These are phyloP conservation scores for Brasilioporus rufonigricans DNA, from an alignment of 768 basidiomycete species.

Conservation along the genomic window DNA sequence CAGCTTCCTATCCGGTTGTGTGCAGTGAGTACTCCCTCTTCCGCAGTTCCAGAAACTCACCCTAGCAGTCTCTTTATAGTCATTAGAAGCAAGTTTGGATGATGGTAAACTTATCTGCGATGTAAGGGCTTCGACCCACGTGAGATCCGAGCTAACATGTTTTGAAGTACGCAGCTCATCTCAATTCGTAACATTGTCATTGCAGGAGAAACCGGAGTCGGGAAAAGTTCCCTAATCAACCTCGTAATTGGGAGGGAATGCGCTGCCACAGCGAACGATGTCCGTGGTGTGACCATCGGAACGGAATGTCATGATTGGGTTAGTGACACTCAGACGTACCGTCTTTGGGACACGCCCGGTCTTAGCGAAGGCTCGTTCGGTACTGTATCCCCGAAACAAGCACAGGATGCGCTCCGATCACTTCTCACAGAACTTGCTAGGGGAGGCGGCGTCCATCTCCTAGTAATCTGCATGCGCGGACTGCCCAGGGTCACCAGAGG, in stretches of 20 bases:
- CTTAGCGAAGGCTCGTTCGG: constrained; percentile 29
- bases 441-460: constrained; percentile 23
- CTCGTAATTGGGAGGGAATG: constrained; percentile 24
- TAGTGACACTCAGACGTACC: constrained; percentile 17
- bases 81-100: neutral
- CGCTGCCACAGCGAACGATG: constrained; percentile 21
- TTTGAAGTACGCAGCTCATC: constrained; percentile 5
- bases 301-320: constrained; percentile 18
- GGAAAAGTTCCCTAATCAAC: constrained; percentile 33
- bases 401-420: constrained; percentile 25
- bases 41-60: neutral
- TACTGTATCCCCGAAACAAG: constrained; percentile 21
- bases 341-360: constrained; percentile 33
- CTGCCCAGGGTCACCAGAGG: constrained; percentile 23
- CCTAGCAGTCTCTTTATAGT: neutral
- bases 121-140: constrained; percentile 1
- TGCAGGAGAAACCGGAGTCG: constrained; percentile 29
- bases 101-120: constrained; percentile 5
- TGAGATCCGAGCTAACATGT: constrained; percentile 5
- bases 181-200: constrained; percentile 29
- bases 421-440: constrained; percentile 22
- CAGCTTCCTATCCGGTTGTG: neutral
- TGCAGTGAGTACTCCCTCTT: constrained; percentile 2
- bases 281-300: constrained; percentile 23
- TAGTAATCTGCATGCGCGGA: constrained; percentile 29